Evolutionary conservation across 345 rosid species (phyloP).

Genomic region (Lagerstroemia speciosa): DNA sequence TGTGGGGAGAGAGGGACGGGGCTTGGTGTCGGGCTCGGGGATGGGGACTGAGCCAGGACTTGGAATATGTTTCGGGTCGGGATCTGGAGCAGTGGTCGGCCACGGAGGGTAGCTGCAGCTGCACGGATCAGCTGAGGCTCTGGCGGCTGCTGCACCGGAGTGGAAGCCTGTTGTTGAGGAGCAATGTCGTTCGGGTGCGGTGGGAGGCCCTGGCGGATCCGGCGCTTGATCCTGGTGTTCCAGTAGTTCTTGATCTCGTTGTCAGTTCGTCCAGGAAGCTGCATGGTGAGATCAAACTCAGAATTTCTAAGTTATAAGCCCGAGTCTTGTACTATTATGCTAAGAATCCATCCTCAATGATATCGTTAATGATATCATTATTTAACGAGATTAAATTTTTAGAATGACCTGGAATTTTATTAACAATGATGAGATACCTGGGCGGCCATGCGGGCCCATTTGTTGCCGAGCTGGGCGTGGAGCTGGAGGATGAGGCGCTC

Average conservation of each 20-base stretch:
- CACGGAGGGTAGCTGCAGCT: background rate
- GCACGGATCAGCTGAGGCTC: background rate
- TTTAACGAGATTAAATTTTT: no score
- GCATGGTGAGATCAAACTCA: background rate
- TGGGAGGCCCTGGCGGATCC: conserved; percentile 50
- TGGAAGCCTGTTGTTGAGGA: conserved; percentile 15
- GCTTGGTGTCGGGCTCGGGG: conserved; percentile 11
- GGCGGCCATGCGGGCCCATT: conserved; percentile 25
- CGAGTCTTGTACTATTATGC: no score
- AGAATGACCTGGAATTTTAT: background rate
- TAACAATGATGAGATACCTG: conserved; percentile 3
- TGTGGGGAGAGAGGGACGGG: conserved; percentile 28
- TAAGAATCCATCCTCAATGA: no score
- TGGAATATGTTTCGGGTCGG: background rate
- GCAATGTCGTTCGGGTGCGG: conserved; percentile 45
- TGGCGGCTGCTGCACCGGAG: background rate
- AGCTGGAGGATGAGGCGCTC: conserved; percentile 17
- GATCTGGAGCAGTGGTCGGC: conserved; percentile 36
- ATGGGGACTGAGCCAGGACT: background rate
- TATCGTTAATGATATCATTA: no score
- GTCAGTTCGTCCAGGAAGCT: conserved; percentile 63
- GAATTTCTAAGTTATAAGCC: no score
- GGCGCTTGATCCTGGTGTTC: conserved; percentile 62
- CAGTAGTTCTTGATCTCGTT: conserved; percentile 67
- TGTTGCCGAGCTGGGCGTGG: conserved; percentile 17